These are phyloP conservation scores for Euphorbia schlechtendalii DNA, from an alignment of 441 rosid species.

Conservation along the genomic window DNA sequence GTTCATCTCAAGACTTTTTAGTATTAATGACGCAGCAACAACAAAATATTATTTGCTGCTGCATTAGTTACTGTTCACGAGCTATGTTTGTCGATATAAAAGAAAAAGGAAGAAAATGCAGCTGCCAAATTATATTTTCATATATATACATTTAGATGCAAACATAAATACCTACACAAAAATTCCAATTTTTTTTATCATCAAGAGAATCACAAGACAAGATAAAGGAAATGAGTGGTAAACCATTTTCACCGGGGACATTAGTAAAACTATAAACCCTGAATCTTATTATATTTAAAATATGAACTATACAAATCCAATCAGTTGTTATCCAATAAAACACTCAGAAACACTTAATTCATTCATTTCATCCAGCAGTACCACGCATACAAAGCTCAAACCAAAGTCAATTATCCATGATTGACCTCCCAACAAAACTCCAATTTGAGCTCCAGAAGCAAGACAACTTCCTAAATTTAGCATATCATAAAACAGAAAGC, in stretches of 20 bases:
- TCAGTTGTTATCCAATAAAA: neutral
- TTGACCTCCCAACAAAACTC: constrained; percentile 16
- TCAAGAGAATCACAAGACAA: neutral
- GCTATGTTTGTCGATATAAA: neutral
- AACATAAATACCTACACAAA: neutral
- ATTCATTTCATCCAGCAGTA: neutral
- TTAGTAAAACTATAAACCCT: neutral
- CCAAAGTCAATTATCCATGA: constrained; percentile 17
- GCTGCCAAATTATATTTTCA: constrained; percentile 4
- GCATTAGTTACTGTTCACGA: constrained; percentile 6
- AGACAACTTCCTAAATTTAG: constrained; percentile 11
- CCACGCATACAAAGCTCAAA: neutral
- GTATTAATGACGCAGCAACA: neutral
- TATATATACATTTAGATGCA: too few relatives aligned
- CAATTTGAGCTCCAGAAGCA: constrained; percentile 4
- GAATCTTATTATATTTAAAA: neutral
- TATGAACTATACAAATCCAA: neutral
- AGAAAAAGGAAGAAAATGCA: constrained; percentile 6
- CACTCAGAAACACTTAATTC: too few relatives aligned
- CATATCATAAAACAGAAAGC: constrained; percentile 11
- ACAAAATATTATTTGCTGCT: neutral
- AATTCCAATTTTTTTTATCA: neutral
- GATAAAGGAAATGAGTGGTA: neutral
- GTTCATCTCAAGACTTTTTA: neutral
- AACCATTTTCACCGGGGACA: too few relatives aligned